Base-by-base conservation (phyloP, 192 early-diverging fungal genomes). In the Podila horticola region DNA sequence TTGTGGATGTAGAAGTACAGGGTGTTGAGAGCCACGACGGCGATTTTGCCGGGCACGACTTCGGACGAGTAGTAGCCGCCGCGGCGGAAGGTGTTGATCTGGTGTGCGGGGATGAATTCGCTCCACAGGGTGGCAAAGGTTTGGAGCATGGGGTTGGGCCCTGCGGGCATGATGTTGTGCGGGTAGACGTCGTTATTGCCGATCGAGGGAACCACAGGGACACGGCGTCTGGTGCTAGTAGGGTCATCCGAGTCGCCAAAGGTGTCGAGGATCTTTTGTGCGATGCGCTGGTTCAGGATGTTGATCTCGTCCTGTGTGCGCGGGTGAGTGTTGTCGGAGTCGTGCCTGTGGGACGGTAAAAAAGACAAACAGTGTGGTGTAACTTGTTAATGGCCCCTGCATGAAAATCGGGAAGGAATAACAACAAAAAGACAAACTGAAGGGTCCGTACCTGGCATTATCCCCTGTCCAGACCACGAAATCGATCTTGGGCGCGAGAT, bases 391-490 rank as follows among this genome's bases (percentile, higher is more conserved):
- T 45, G 15, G 33, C 13, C 13, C 41, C 41, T 45, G 41, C 41
- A 24, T 24, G 5, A 15, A 24, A 29, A 13, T 0, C 5, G 15
- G 30, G 26, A 34, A n/a, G 30, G 17, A 9, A 34, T n/a, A 4
- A 33, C 33, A 20, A 36, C 22, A 62, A 33, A n/a, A 34, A 17
- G 0, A 17, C 41, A 45, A 15, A 45, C 11, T 45, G 41, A 41
- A 45, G 41, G 41, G 1, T 17, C 8, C 41, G 41, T 85, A 90
- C 89, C 89, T 77, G 19, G 90, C 89, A 86, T 91, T 93, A 72
- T 94, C 93, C 26, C 93, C 93, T 0, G 93, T 94, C 91, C 91
- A 94, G 26, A 90, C 65, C 1, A 94, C 86, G 88, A 94, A 94
- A 76, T 94, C 93, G 28, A 92, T 68, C 15, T 76, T 67, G 38